Evolutionary conservation across 768 basidiomycete species (phyloP).

Genomic region (Kwoniella pini): DNA sequence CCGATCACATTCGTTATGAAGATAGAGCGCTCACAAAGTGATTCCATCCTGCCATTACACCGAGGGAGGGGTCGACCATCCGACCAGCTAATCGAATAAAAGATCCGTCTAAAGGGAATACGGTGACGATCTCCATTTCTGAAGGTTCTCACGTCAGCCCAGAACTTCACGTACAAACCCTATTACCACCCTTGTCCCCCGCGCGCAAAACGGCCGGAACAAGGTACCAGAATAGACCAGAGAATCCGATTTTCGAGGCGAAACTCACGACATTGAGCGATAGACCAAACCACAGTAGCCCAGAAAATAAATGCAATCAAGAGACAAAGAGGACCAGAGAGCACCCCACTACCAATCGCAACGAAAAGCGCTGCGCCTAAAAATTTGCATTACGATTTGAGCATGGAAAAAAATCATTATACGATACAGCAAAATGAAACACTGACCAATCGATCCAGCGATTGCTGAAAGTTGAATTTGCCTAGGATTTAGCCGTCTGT

Average conservation of each 20-base stretch:
- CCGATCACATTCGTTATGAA: neutral
- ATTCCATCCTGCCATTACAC: conserved; percentile 20
- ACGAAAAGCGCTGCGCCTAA: conserved; percentile 20
- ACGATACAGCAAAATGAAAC: no score
- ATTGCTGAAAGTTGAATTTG: conserved; percentile 24
- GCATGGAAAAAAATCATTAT: no score
- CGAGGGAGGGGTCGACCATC: conserved; percentile 28
- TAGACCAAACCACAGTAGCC: conserved; percentile 17
- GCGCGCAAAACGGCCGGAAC: no score
- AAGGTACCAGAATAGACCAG: no score
- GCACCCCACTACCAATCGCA: conserved; percentile 16
- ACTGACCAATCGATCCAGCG: conserved; percentile 21
- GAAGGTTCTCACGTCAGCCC: no score
- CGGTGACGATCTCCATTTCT: conserved; percentile 22
- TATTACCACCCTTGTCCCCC: no score
- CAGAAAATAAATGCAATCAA: conserved; percentile 23
- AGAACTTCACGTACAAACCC: no score
- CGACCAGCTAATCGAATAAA: conserved; percentile 28
- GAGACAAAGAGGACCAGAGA: conserved; percentile 16
- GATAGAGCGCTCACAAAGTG: no score
- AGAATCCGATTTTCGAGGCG: no score
- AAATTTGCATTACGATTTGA: no score
- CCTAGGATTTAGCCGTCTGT: conserved; percentile 17
- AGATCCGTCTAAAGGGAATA: conserved; percentile 30
- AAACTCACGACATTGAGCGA: conserved; percentile 24